Evolutionary conservation across 2,329 filamentous ascomycete species (phyloP), one percentile per base, ranked within the genome.

Genomic region (Venturia effusa): DNA sequence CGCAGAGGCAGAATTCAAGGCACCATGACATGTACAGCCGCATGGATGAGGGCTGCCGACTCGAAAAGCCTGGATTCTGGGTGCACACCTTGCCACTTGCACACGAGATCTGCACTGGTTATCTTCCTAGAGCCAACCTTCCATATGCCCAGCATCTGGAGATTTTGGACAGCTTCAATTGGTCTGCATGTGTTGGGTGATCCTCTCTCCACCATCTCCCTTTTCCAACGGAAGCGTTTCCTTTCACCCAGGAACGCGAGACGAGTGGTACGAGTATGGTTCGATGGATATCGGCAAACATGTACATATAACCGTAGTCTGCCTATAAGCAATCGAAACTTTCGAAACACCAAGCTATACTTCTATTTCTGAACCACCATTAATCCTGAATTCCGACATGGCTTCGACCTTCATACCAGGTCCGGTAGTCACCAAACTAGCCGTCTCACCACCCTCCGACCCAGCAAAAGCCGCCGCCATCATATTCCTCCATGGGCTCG

Each of bases 401-500:
- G 32, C 48, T 55, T 24, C 43, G 7, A 19, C 24, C 17, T 63
- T 63, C 61, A 37, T 39, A 22, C 61, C 61, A 48, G 40, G 39
- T n/a, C 40, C 43, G 7, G 75, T 75, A 4, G 75, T 77, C 59
- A 71, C 75, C 62, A 72, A 77, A 32, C 68, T 73, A 7, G 74
- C 77, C 13, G 69, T 70, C 7, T 69, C 67, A 24, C 72, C 75
- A 48, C 68, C 72, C 13, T 67, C 67, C 39, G 71, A 76, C 57
- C 71, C 71, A 6, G 72, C 71, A 2, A 73, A 77, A 61, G 72
- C 72, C 17, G 77, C 78, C n/a, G 76, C 73, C 8, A 75, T 79
- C 66, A 75, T 79, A 61, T 79, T 79, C 67, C 69, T 80, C 5
- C 78, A 80, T 66, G 78, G 78, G 17, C 69, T 80, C 7, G 77